These are phyloP conservation scores for Nyssa sinensis DNA, from an alignment of 148 eudicot genomes.

Conservation along the genomic window DNA sequence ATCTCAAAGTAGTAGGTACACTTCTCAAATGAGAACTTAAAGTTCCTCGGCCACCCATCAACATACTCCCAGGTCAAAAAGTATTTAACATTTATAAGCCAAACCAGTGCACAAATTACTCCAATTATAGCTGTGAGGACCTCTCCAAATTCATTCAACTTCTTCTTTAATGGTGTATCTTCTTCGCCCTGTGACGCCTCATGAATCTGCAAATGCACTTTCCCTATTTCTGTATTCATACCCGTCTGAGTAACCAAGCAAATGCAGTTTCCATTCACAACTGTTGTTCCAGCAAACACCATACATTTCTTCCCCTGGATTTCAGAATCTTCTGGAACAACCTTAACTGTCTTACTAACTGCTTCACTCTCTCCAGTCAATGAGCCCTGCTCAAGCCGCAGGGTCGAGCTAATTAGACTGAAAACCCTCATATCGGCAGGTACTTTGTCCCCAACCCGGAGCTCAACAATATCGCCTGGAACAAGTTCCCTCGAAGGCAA, in stretches of 20 bases:
- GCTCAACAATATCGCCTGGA: conserved; percentile 94
- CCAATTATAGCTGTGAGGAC: conserved; percentile 64
- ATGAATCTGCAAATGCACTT: conserved; percentile 69
- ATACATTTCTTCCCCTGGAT: conserved; percentile 71
- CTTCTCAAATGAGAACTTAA: conserved; percentile 72
- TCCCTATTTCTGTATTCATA: conserved; percentile 69
- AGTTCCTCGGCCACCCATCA: conserved; percentile 69
- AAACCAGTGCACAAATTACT: conserved; percentile 55
- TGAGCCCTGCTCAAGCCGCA: conserved; percentile 85
- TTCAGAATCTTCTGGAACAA: conserved; percentile 62
- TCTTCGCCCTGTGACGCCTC: conserved; percentile 66
- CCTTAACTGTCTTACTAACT: conserved; percentile 69
- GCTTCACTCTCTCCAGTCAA: conserved; percentile 96
- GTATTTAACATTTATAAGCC: conserved; percentile 75
- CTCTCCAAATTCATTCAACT: conserved; percentile 77
- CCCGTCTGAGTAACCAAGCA: conserved; percentile 66
- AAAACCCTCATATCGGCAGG: conserved; percentile 97
- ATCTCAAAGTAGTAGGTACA: no score
- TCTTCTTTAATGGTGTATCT: conserved; percentile 76
- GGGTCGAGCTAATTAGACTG: conserved; percentile 74
- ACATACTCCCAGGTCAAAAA: conserved; percentile 73
- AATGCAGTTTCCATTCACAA: conserved; percentile 68
- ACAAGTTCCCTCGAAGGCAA: conserved; percentile 81
- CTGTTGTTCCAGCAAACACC: conserved; percentile 80
- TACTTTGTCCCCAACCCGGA: conserved; percentile 86